phyloP scores from a whole-genome alignment of 208 protist genomes.

The Wallacemonas sp. region DNA sequence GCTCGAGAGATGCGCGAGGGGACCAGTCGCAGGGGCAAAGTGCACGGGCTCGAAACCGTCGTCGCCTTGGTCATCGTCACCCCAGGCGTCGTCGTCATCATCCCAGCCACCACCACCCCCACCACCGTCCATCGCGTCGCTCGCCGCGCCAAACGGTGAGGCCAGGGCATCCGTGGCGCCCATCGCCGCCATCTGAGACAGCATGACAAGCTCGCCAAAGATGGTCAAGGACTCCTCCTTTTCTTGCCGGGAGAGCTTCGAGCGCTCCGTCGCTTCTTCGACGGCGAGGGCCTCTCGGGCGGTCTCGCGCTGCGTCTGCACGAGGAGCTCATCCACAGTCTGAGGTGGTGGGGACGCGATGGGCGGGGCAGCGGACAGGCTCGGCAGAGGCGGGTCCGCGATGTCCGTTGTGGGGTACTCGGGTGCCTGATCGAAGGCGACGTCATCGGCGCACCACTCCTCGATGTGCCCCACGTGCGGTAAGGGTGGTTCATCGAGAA shows the following conservation, averaged over 20 bases:
- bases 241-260: slow-evolving; percentile 27
- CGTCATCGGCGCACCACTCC: background rate
- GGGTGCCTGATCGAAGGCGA: background rate
- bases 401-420: background rate
- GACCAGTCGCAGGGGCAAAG: slow-evolving; percentile 10
- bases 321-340: background rate
- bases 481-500: background rate
- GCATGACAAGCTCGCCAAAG: slow-evolving; percentile 29
- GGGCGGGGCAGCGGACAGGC: background rate
- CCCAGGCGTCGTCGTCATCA: slow-evolving; percentile 25
- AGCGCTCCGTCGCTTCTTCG: slow-evolving; percentile 26
- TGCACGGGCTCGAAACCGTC: slow-evolving; percentile 44
- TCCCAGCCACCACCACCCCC: slow-evolving; percentile 1
- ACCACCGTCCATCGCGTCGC: background rate
- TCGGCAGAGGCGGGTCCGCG: background rate
- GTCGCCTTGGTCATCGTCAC: slow-evolving; percentile 38
- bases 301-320: background rate
- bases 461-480: no score
- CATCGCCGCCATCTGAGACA: slow-evolving; percentile 26
- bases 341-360: background rate
- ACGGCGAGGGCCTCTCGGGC: slow-evolving; percentile 4
- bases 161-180: no score
- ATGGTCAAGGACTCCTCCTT: slow-evolving; percentile 28
- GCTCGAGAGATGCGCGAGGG: background rate
- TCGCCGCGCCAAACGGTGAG: no score